Evolutionary conservation across 257 asterid genomes (phyloP), one percentile per base, ranked within the genome.

Genomic region (Mentha longifolia): DNA sequence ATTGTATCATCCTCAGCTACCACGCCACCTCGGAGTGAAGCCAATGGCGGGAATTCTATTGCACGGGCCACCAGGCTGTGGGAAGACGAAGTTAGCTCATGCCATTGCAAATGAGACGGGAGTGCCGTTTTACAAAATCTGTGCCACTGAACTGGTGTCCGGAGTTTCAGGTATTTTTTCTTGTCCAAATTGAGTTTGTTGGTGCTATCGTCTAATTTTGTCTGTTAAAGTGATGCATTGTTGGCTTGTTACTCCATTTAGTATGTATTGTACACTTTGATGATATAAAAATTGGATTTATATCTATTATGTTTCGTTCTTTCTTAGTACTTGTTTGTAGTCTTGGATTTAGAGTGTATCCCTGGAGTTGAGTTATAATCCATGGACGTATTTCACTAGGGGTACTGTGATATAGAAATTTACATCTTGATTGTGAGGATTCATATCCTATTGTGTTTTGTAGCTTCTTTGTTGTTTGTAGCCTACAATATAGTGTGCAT

Each of bases 21-120:
- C 87, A 0, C 80, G 69, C 55, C 65, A 75, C 67, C 76, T 91
- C 8, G 97, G 97, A 37, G 92, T 88, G 61, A 85, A 79, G 74
- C 97, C 99, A 11, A 76, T 85, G 73, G 59, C 90, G 13, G 99
- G 99, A 62, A 84, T 94, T 65, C 76, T 94, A 78, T 79, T 94
- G 28, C 91, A 91, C 11, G 99, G 99, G 5, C 99, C 97, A 15
- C 99, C 97, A 15, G 99, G 99, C 0, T 94, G 99, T 82, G 99
- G 99, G 73, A 94, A 94, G 79, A 91, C 98, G 5, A 89, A 69
- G 79, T 86, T 94, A 77, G 97, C 97, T 80, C 92, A 85, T 57
- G 99, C 99, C 54, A 89, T 94, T 81, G 99, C 99, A 47, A 94
- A 94, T 74, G 99, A 94, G 76, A 77, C 96, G 4, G 84, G 96